Conservation (phyloP, 768 basidiomycete species). For the Leccinum sublutescens region DNA sequence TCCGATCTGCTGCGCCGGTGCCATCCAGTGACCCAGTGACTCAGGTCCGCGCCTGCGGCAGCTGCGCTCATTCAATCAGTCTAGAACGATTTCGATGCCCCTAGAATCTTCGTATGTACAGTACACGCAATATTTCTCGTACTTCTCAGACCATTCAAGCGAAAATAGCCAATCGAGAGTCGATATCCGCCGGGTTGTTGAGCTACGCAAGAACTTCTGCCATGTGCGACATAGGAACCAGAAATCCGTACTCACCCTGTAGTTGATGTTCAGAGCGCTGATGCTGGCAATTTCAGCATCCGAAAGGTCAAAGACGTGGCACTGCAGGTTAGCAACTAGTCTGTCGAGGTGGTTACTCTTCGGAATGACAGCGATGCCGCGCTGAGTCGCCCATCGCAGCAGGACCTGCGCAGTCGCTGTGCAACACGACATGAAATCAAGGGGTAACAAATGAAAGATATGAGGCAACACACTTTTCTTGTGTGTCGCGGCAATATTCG, state of each 20-base stretch:
- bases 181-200: constrained; percentile 70
- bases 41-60: constrained; percentile 5
- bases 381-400: constrained; percentile 78
- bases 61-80: not conserved
- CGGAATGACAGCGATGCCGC: constrained; percentile 71
- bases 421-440: constrained; percentile 2
- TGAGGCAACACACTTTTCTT: constrained; percentile 44
- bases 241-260: constrained; percentile 48
- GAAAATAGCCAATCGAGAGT: constrained; percentile 66
- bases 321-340: constrained; percentile 45
- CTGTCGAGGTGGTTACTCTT: constrained; percentile 54
- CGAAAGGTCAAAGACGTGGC: constrained; percentile 48
- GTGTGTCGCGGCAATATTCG: constrained; percentile 46
- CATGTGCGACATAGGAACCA: constrained; percentile 2
- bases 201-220: constrained; percentile 38
- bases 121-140: not conserved
- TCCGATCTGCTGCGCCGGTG: constrained; percentile 40
- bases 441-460: not conserved
- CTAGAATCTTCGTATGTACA: not conserved
- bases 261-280: constrained; percentile 56
- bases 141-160: constrained; percentile 40
- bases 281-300: constrained; percentile 58
- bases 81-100: not conserved
- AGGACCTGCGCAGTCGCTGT: constrained; percentile 59
- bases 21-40: not conserved